A percentile compares a stretch with the other conserved stretches of the same genome.
phyloP scores from a whole-genome alignment of 805 yeast species.

The Brettanomyces naardenensis region DNA sequence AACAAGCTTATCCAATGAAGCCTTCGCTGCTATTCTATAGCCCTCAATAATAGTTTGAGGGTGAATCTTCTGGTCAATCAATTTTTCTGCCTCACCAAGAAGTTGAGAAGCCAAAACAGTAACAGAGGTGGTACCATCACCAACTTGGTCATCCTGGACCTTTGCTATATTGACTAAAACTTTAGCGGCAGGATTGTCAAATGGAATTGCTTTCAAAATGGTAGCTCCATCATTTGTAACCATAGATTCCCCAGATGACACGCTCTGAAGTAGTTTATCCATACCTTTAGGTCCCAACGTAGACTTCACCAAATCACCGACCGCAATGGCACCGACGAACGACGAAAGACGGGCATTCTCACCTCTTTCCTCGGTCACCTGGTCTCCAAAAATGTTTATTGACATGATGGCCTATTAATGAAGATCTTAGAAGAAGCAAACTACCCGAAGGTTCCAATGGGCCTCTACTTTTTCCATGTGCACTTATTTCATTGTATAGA shows the following conservation, averaged over 20 bases:
- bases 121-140: slow-evolving; percentile 97
- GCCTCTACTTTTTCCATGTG: too few relatives aligned
- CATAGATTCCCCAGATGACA: slow-evolving; percentile 67
- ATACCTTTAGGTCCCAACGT: slow-evolving; percentile 98
- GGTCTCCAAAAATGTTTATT: slow-evolving; percentile 93
- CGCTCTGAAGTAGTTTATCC: slow-evolving; percentile 90
- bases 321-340: slow-evolving; percentile 98
- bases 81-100: slow-evolving; percentile 87
- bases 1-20: slow-evolving; percentile 79
- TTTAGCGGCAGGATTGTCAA: slow-evolving; percentile 96
- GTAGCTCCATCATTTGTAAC: slow-evolving; percentile 99
- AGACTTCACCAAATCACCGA: slow-evolving; percentile 91
- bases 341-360: slow-evolving; percentile 97
- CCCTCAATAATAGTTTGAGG: slow-evolving; percentile 98
- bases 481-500: too few relatives aligned
- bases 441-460: too few relatives aligned
- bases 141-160: slow-evolving; percentile 97
- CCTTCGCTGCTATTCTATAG: slow-evolving; percentile 76
- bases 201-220: slow-evolving; percentile 84
- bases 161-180: slow-evolving; percentile 90
- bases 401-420: slow-evolving; percentile 48
- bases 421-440: too few relatives aligned
- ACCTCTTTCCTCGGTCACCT: slow-evolving; percentile 95
- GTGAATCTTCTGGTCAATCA: slow-evolving; percentile 88
- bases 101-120: slow-evolving; percentile 87